Conservation (phyloP, 441 rosid genomes). For the Erysimum cheiri region DNA sequence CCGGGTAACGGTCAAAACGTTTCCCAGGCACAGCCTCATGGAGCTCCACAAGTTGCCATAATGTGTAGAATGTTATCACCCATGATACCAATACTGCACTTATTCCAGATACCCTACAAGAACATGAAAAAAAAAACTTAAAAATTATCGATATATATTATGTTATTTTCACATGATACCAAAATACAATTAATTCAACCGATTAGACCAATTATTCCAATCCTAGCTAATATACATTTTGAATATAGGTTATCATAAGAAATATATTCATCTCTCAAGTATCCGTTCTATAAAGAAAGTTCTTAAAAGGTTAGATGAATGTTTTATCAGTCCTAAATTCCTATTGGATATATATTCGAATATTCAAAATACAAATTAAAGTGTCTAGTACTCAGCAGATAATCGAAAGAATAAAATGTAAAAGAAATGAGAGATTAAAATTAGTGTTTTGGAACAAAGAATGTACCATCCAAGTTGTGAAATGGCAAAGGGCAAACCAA, state of each 20-base stretch:
- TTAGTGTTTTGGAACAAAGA: neutral
- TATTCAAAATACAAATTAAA: no score
- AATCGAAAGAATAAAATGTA: no score
- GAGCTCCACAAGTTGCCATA: neutral
- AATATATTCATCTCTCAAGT: neutral
- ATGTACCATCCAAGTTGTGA: constrained; percentile 9
- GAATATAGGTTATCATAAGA: neutral
- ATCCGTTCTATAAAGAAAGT: neutral
- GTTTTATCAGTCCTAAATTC: no score
- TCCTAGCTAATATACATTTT: neutral
- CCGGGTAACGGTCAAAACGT: constrained; percentile 16
- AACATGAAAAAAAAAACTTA: neutral
- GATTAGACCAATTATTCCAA: neutral
- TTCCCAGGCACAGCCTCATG: neutral
- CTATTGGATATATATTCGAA: no score
- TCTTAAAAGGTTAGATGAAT: neutral
- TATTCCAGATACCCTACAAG: neutral
- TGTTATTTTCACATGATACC: no score
- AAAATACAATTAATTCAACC: no score
- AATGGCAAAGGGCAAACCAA: constrained; percentile 5
- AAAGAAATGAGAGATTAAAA: no score
- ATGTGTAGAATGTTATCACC: neutral
- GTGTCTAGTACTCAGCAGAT: no score
- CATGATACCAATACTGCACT: neutral
- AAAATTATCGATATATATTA: no score